Conservation (phyloP, 2,329 filamentous ascomycete species). For the Diaporthe ampelina region DNA sequence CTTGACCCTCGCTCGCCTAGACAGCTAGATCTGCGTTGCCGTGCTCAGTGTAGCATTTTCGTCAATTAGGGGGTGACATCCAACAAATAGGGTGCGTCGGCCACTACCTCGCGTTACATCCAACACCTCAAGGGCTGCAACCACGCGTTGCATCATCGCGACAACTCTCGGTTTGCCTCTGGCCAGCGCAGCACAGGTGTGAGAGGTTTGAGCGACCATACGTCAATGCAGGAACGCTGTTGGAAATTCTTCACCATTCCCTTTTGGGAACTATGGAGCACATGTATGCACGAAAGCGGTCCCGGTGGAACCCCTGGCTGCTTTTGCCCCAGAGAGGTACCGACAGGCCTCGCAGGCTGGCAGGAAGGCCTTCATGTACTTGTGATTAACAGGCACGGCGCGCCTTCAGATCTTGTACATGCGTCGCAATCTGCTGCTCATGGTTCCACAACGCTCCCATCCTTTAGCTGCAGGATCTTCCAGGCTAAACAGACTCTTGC, state of each 20-base stretch:
- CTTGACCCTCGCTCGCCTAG: neutral
- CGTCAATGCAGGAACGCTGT: constrained; percentile 4
- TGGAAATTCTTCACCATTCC: neutral
- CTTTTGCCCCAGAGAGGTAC: constrained; percentile 5
- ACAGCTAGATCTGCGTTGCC: constrained; percentile 9
- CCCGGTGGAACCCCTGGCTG: constrained; percentile 9
- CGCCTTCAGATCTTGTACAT: constrained; percentile 5
- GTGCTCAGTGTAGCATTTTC: constrained; percentile 11
- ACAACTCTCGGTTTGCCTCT: constrained; percentile 28
- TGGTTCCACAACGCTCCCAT: neutral
- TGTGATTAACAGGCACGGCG: constrained; percentile 1
- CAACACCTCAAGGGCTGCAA: constrained; percentile 10
- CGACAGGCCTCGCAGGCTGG: neutral
- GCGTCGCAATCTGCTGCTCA: neutral
- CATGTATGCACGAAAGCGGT: constrained; percentile 1
- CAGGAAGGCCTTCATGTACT: neutral
- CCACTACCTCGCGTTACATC: neutral
- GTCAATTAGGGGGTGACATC: constrained; percentile 16
- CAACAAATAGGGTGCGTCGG: constrained; percentile 19
- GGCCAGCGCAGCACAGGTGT: neutral
- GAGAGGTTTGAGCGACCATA: constrained; percentile 10
- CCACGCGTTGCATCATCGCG: constrained; percentile 10
- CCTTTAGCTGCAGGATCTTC: constrained; percentile 19
- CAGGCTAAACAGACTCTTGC: constrained; percentile 2
- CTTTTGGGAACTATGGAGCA: neutral